These are phyloP conservation scores for Chaetoceros muelleri DNA, from an alignment of 108 stramenopile species.

Conservation along the genomic window DNA sequence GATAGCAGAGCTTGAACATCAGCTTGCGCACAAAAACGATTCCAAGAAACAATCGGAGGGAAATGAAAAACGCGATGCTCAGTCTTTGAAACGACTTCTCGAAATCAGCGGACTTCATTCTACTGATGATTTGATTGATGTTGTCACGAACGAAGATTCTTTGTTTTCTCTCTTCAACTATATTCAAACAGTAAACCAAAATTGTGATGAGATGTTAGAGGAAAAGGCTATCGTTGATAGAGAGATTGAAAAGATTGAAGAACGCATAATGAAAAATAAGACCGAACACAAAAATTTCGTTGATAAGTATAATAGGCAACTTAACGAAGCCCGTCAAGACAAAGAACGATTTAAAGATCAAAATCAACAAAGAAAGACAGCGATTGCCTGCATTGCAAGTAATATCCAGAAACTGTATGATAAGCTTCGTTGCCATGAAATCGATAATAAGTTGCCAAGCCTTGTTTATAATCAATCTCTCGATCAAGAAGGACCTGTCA, in stretches of 20 bases:
- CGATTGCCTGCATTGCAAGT: slow-evolving; percentile 44
- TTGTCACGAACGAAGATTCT: slow-evolving; percentile 50
- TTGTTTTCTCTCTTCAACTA: slow-evolving; percentile 63
- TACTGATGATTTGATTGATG: slow-evolving; percentile 23
- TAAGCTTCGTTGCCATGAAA: slow-evolving; percentile 61
- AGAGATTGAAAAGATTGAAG: slow-evolving; percentile 38
- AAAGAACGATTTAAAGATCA: slow-evolving; percentile 26
- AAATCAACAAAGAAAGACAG: slow-evolving; percentile 29
- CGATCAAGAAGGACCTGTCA: neutral
- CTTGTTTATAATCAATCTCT: slow-evolving; percentile 12
- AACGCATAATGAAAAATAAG: slow-evolving; percentile 39
- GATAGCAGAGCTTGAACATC: slow-evolving; percentile 21
- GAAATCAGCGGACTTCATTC: slow-evolving; percentile 23
- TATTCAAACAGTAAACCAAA: slow-evolving; percentile 60
- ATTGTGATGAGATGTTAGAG: slow-evolving; percentile 41
- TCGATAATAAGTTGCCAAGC: slow-evolving; percentile 12
- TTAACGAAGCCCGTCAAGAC: slow-evolving; percentile 28
- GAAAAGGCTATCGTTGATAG: slow-evolving; percentile 20
- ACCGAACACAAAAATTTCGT: slow-evolving; percentile 25
- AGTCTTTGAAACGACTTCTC: slow-evolving; percentile 23
- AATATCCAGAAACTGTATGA: slow-evolving; percentile 49
- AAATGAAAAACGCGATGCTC: slow-evolving; percentile 16
- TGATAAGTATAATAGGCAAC: slow-evolving; percentile 27
- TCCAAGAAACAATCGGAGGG: slow-evolving; percentile 13
- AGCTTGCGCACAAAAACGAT: slow-evolving; percentile 14